Percentiles rank a stretch among this genome's conserved stretches.
These are phyloP conservation scores for Quercus robur DNA, from an alignment of 306 rosid species.

Conservation along the genomic window DNA sequence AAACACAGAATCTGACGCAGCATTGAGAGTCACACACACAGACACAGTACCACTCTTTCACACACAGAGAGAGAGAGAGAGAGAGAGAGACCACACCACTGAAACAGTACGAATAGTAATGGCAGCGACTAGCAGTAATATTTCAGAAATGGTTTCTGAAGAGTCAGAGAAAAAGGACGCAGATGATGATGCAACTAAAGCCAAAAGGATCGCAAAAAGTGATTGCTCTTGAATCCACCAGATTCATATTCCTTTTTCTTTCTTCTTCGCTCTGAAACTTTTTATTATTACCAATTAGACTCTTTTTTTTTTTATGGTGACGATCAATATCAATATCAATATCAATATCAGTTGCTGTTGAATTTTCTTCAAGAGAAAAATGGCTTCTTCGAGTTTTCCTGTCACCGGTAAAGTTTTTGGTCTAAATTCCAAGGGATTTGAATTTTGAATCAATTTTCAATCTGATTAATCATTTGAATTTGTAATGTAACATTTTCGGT, in stretches of 20 bases:
- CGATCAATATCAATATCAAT: not conserved
- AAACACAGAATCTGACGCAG: not conserved
- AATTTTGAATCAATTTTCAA: not conserved
- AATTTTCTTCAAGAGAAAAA: not conserved
- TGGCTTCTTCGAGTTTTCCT: not conserved
- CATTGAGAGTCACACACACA: not conserved
- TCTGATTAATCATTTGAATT: too few species aligned
- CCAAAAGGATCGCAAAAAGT: not conserved
- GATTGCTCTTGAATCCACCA: not conserved
- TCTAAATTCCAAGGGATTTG: not conserved
- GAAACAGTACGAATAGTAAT: not conserved
- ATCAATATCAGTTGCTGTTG: not conserved
- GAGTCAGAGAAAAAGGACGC: constrained; percentile 3
- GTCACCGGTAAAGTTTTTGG: not conserved
- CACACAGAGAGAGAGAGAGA: not conserved
- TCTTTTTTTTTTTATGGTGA: not conserved
- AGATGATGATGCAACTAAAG: not conserved
- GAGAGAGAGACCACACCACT: not conserved
- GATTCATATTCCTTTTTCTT: not conserved
- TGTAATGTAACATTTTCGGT: too few species aligned
- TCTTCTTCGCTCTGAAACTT: too few species aligned
- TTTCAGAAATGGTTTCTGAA: not conserved
- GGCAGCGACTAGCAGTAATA: not conserved
- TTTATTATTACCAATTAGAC: not conserved
- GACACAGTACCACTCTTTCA: not conserved